phyloP scores from a whole-genome alignment of 2,329 filamentous ascomycete species.

The Paraphoma sp. region DNA sequence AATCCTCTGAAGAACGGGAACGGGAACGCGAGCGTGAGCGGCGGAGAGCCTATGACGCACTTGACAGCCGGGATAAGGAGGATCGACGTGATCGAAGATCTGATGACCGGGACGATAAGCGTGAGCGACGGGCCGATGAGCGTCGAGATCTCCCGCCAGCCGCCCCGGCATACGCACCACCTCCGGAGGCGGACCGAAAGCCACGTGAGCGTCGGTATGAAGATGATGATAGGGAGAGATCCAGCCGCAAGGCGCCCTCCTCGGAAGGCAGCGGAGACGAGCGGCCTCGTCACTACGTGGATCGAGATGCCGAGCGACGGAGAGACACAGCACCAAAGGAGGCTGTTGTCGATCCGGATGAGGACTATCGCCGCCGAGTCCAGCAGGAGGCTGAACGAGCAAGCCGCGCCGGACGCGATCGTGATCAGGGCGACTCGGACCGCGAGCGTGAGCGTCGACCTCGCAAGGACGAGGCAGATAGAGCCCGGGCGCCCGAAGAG shows the following conservation, averaged over 20 bases:
- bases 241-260: slow-evolving; percentile 33
- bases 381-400: slow-evolving; percentile 53
- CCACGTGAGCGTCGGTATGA: slow-evolving; percentile 43
- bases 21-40: slow-evolving; percentile 53
- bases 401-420: slow-evolving; percentile 32
- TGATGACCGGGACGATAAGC: slow-evolving; percentile 24
- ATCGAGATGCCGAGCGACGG: slow-evolving; percentile 42
- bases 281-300: slow-evolving; percentile 46
- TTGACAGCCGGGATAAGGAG: slow-evolving; percentile 29
- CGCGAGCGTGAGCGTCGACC: slow-evolving; percentile 43
- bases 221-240: slow-evolving; percentile 37
- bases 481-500: slow-evolving; percentile 34
- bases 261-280: slow-evolving; percentile 45
- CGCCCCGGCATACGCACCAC: slow-evolving; percentile 13
- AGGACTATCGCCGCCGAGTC: slow-evolving; percentile 58
- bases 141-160: slow-evolving; percentile 27
- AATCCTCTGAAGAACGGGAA: slow-evolving; percentile 37
- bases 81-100: slow-evolving; percentile 33
- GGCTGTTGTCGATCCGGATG: slow-evolving; percentile 53
- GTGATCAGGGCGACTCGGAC: slow-evolving; percentile 41
- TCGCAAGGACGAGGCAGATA: slow-evolving; percentile 42
- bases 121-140: slow-evolving; percentile 20
- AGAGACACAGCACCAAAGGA: slow-evolving; percentile 39
- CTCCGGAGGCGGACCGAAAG: slow-evolving; percentile 31
- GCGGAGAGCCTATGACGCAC: slow-evolving; percentile 37